Percentiles rank a stretch among this genome's conserved stretches.
phyloP scores from a whole-genome alignment of 805 yeast species.

The Teunomyces pallodes region DNA sequence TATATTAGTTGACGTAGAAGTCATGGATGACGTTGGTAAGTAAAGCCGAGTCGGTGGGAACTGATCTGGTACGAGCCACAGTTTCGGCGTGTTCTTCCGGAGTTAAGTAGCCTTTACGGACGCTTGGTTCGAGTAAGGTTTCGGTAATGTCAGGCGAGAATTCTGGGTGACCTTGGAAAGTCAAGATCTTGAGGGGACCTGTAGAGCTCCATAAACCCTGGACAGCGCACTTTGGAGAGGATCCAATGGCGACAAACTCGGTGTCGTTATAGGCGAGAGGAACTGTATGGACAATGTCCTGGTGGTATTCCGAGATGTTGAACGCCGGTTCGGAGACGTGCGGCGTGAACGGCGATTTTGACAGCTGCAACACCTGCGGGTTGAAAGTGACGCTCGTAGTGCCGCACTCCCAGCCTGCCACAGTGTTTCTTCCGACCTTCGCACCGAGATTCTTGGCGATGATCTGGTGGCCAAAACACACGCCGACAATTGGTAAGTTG shows the following conservation, averaged over 20 bases:
- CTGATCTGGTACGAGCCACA: neutral
- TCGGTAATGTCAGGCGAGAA: slow-evolving; percentile 42
- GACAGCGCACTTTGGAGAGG: slow-evolving; percentile 50
- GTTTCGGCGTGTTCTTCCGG: neutral
- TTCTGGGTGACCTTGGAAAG: slow-evolving; percentile 93
- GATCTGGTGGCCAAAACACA: slow-evolving; percentile 89
- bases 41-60: neutral
- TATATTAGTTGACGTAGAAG: neutral
- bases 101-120: slow-evolving; percentile 5
- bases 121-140: slow-evolving; percentile 21
- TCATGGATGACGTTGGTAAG: neutral
- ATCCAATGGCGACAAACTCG: slow-evolving; percentile 44
- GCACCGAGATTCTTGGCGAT: slow-evolving; percentile 66
- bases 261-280: slow-evolving; percentile 28
- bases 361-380: slow-evolving; percentile 27
- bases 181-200: slow-evolving; percentile 48
- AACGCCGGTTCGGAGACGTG: slow-evolving; percentile 40
- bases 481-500: slow-evolving; percentile 56
- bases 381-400: slow-evolving; percentile 49
- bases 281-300: slow-evolving; percentile 37
- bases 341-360: slow-evolving; percentile 7
- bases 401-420: slow-evolving; percentile 75
- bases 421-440: slow-evolving; percentile 48
- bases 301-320: slow-evolving; percentile 37
- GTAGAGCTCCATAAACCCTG: slow-evolving; percentile 61